These are phyloP conservation scores for Kodamaea jinghongensis DNA, from an alignment of 805 yeast genomes.

Conservation along the genomic window DNA sequence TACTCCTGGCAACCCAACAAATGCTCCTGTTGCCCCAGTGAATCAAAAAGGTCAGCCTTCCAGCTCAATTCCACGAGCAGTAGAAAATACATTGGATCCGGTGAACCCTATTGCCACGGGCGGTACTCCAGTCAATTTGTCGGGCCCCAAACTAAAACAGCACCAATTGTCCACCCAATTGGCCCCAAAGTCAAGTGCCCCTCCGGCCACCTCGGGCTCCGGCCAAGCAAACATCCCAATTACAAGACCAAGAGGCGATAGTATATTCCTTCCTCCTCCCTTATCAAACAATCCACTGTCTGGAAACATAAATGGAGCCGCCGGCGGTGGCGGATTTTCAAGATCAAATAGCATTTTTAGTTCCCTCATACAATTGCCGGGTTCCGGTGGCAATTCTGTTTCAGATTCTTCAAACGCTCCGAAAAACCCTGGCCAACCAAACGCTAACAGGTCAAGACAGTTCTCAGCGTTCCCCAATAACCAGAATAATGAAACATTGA, in stretches of 20 bases:
- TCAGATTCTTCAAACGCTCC: constrained; percentile 18
- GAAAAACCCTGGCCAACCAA: background rate
- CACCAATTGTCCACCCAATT: no score
- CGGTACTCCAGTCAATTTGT: no score
- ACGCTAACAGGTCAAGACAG: constrained; percentile 14
- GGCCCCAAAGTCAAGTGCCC: no score
- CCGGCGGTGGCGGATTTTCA: constrained; percentile 7
- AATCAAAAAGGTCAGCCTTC: background rate
- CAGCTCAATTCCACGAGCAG: background rate
- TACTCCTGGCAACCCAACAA: background rate
- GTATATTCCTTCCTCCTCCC: constrained; percentile 9
- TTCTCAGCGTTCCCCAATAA: constrained; percentile 18
- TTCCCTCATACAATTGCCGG: constrained; percentile 39
- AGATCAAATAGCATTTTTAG: constrained; percentile 20
- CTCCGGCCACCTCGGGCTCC: constrained; percentile 8
- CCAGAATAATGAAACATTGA: constrained; percentile 17
- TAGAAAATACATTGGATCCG: no score
- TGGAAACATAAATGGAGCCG: background rate
- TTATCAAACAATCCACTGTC: background rate
- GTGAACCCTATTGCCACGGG: no score
- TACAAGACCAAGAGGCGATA: constrained; percentile 34
- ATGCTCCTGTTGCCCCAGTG: background rate
- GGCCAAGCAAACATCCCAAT: constrained; percentile 1
- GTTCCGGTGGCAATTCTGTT: constrained; percentile 31
- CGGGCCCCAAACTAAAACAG: no score